Evolutionary conservation across 768 basidiomycete genomes (phyloP), one percentile per base, ranked within the genome.

Genomic region (Ramaria sp.): DNA sequence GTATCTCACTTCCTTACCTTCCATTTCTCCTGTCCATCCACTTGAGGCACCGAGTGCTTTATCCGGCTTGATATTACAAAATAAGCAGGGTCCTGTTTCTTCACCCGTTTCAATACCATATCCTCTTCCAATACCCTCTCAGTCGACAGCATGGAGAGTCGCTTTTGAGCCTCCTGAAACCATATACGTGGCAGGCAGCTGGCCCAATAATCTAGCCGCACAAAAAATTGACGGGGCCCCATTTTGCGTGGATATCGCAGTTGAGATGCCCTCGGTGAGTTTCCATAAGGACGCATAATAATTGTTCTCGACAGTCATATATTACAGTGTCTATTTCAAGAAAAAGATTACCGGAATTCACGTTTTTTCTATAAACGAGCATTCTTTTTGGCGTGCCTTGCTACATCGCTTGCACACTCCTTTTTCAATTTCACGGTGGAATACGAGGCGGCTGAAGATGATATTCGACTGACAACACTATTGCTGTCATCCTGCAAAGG

Each of bases 291-390:
- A 6, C 34, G 34, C 15, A n/a, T 43, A 12, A 22, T 19, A 13
- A 15, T 45, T 61, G 19, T 58, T 7, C 20, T 45, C 31, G 5
- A 56, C 37, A 11, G 13, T 10, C 13, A 7, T 2, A 3, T 37
- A 37, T 20, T 34, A 4, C 55, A 88, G 87, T 68, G 63, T 48
- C 73, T 96, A n/a, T 94, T 98, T 65, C 91, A 95, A 72, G 91
- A 94, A 65, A 99, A 98, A 67, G 94, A 98, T 66, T 90, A 91
- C 61, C 74, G 92, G 57, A 86, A 93, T 65, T 80, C 83, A 7
- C 81, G 96, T 11, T 92, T 87, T 68, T 94, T 95, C 67, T 87
- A 94, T 66, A 98, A 98, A 66, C 78, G 90, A 39, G 84, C 91
- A 0, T 92, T 87, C 66, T 99, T 91, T 69, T 78, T 97, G 19